Base-by-base conservation (phyloP, 1,139 yeast genomes). In the Suhomyces ambrosiae region DNA sequence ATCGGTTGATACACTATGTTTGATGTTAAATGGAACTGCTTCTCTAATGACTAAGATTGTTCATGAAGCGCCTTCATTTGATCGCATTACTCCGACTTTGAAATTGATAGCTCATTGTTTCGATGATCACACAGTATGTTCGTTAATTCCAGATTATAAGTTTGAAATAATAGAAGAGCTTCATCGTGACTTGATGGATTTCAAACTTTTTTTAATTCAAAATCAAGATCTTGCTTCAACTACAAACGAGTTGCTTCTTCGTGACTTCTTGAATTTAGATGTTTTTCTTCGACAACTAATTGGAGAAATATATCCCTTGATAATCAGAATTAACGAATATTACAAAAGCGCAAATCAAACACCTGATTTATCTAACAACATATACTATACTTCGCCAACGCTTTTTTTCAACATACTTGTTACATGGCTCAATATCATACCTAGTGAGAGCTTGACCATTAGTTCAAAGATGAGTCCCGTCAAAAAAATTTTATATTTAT, bases 1-100 rank as follows among this genome's bases (percentile, higher is more conserved):
- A 1, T 60, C 65, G n/a, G 52, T 62, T 15, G 60, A 61, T 13
- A 65, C 74, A 0, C 49, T 60, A 16, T 50, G 61, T 27, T 50
- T 68, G 23, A 54, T 69, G 50, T 55, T 59, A 31, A 54, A 53
- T 19, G 75, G 76, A 5, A 63, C 73, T 0, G 58, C 70, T 0
- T 56, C 68, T 2, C 49, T 70, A 15, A 42, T 66, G 26, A 42
- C 47, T 34, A 68, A 63, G 37, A 56, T 56, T 10, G 51, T 65
- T 21, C 45, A 47, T 27, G 63, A 56, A 15, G 57, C 60, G 7
- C 35, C 42, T 7, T 37, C 50, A 3, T 40, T 46, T 22, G 37
- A 49, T 2, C 59, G 59, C 5, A 42, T 66, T 14, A 53, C 63
- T 3, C 58, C 63, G 1, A 52, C 68, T 0, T 44, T 67, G 6